Conservation (phyloP, 345 rosid species). For the Populus pruinosa region DNA sequence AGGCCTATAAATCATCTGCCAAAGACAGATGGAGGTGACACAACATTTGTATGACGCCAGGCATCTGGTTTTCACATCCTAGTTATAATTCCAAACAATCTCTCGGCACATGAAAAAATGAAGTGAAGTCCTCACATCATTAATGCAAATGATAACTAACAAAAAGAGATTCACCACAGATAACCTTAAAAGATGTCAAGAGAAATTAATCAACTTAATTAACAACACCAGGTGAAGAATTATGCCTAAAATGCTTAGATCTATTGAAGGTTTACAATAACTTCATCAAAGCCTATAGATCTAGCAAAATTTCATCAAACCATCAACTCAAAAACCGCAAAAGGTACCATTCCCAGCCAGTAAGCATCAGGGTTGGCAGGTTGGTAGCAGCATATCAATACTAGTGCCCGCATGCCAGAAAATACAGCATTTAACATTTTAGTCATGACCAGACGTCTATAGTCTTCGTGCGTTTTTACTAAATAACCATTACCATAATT, state of each 20-base stretch:
- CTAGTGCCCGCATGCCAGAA: not conserved
- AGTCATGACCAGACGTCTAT: constrained; percentile 1
- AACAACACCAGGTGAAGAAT: not conserved
- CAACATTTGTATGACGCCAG: no score
- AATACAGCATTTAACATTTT: not conserved
- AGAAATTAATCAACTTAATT: not conserved
- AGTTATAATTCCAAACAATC: not conserved
- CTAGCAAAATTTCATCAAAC: not conserved
- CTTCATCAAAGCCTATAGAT: not conserved
- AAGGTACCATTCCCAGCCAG: not conserved
- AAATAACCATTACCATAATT: not conserved
- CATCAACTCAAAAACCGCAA: not conserved
- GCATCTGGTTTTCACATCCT: not conserved
- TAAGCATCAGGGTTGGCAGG: not conserved
- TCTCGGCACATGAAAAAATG: not conserved
- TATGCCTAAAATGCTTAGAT: not conserved
- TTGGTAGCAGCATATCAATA: not conserved
- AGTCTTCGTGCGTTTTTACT: not conserved
- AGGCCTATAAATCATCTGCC: not conserved
- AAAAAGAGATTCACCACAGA: not conserved
- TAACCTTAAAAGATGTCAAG: not conserved
- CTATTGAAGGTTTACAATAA: not conserved
- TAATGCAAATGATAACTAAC: not conserved
- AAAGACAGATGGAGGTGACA: not conserved
- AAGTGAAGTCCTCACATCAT: not conserved